Conservation (phyloP, 306 rosid genomes). For the Trichosanthes cucumerina region DNA sequence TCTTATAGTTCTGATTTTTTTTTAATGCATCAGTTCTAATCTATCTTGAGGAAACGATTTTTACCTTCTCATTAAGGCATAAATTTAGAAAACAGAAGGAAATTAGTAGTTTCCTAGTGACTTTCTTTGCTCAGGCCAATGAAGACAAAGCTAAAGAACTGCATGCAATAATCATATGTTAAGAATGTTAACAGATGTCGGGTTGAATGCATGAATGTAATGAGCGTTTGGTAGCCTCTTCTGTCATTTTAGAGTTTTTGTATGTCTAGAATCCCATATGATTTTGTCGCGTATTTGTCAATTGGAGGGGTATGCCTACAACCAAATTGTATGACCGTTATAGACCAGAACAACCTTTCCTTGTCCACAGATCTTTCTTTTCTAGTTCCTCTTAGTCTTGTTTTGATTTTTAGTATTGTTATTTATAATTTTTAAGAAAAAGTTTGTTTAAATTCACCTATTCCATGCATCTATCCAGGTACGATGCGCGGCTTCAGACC, state of each 20-base stretch:
- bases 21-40: neutral
- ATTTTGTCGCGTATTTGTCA: neutral
- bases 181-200: neutral
- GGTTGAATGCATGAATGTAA: neutral
- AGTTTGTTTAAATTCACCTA: neutral
- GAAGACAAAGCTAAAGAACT: neutral
- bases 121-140: neutral
- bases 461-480: conserved; percentile 34
- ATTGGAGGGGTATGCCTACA: neutral
- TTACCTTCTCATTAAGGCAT: neutral
- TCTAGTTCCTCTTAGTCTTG: neutral
- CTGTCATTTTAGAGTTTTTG: neutral
- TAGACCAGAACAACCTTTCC: neutral
- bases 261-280: neutral
- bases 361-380: neutral
- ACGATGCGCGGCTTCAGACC: conserved; percentile 73
- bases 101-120: neutral
- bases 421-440: neutral
- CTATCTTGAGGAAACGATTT: neutral
- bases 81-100: neutral
- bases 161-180: neutral
- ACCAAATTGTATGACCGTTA: neutral
- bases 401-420: neutral
- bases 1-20: neutral
- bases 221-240: neutral